Evolutionary conservation across 345 rosid species (phyloP).

Genomic region (Lumnitzera littorea): DNA sequence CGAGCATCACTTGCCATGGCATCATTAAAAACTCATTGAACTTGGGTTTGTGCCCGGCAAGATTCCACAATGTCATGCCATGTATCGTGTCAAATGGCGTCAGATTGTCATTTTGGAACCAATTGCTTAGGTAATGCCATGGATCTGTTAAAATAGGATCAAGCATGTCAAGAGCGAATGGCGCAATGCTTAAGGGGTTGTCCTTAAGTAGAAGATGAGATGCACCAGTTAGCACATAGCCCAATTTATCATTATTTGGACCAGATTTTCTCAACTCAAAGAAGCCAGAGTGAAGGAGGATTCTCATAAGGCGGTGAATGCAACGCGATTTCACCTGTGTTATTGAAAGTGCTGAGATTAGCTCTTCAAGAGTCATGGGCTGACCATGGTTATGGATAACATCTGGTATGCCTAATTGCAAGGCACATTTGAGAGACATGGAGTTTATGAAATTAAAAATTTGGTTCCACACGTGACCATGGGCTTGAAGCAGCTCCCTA

Average conservation of each 20-base stretch:
- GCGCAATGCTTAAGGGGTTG: background rate
- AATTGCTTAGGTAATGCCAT: constrained; percentile 14
- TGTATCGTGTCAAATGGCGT: constrained; percentile 4
- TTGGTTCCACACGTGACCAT: constrained; percentile 23
- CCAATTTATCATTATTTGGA: constrained; percentile 4
- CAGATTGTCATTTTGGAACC: constrained; percentile 18
- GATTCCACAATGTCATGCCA: constrained; percentile 12
- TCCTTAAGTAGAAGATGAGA: constrained; percentile 20
- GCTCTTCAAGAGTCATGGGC: constrained; percentile 26
- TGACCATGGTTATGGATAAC: constrained; percentile 26
- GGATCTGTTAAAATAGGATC: constrained; percentile 13
- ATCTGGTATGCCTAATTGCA: constrained; percentile 35
- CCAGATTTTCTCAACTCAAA: constrained; percentile 4
- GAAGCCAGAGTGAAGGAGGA: constrained; percentile 33
- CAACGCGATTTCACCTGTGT: constrained; percentile 11
- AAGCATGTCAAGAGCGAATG: background rate
- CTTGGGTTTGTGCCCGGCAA: background rate
- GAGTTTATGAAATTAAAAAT: constrained; percentile 18
- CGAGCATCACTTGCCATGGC: constrained; percentile 25
- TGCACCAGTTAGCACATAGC: constrained; percentile 13
- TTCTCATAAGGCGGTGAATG: constrained; percentile 24
- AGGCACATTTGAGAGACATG: constrained; percentile 30
- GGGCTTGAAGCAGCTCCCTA: constrained; percentile 13
- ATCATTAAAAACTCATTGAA: background rate
- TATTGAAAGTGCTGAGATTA: constrained; percentile 12